Percentiles rank a stretch among this genome's conserved stretches.
phyloP scores from a whole-genome alignment of 495 filamentous ascomycete genomes.

The Aspergillus carlsbadensis region DNA sequence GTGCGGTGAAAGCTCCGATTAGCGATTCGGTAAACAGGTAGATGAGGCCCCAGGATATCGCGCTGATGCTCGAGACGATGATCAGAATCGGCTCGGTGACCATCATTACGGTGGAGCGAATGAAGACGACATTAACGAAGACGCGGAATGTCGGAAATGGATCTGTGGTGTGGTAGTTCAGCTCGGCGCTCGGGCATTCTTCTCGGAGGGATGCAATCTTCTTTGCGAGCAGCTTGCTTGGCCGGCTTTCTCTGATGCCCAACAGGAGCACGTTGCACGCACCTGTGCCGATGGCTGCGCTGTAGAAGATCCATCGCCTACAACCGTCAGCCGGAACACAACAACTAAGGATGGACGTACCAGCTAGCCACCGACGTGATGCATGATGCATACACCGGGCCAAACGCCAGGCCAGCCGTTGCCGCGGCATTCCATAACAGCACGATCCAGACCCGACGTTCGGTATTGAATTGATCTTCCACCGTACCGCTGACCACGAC shows the following conservation, averaged over 20 bases:
- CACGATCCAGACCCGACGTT: conserved; percentile 43
- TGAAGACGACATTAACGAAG: background rate
- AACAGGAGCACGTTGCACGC: background rate
- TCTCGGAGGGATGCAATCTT: background rate
- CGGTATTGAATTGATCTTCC: conserved; percentile 48
- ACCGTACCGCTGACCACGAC: conserved; percentile 49
- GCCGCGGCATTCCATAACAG: conserved; percentile 39
- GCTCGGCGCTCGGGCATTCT: background rate
- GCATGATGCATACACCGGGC: conserved; percentile 41
- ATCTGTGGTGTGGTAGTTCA: background rate
- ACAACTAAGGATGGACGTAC: conserved; percentile 16
- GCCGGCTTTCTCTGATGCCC: background rate
- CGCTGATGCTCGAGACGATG: background rate
- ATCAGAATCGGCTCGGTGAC: background rate
- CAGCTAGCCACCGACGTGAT: conserved; percentile 31
- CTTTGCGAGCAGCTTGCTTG: background rate
- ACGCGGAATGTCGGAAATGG: background rate
- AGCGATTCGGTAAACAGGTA: conserved; percentile 5
- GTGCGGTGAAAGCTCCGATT: background rate
- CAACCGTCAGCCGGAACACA: background rate
- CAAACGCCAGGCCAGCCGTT: conserved; percentile 39
- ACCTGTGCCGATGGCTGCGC: background rate
- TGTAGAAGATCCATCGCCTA: conserved; percentile 37
- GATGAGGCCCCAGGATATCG: background rate
- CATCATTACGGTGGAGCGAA: background rate